Percentiles rank a stretch among this genome's conserved stretches.
These are phyloP conservation scores for Tylopilus subfusipes DNA, from an alignment of 768 basidiomycete species.

Conservation along the genomic window DNA sequence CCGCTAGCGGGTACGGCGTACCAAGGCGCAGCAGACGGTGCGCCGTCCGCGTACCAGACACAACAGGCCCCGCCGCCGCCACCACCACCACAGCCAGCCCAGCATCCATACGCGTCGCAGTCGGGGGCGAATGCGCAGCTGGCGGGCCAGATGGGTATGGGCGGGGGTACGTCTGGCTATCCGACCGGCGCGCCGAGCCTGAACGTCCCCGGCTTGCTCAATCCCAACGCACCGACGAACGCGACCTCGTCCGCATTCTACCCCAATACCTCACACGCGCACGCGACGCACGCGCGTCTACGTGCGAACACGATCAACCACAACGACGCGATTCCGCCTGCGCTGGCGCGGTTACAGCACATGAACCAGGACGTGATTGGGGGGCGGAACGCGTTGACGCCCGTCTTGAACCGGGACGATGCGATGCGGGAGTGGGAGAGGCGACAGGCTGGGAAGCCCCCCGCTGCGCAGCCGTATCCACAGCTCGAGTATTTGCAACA, in stretches of 20 bases:
- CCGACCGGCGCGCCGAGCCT: slow-evolving; percentile 14
- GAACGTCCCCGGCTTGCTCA: slow-evolving; percentile 29
- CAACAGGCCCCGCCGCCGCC: slow-evolving; percentile 30
- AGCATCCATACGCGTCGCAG: slow-evolving; percentile 28
- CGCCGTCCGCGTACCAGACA: slow-evolving; percentile 18
- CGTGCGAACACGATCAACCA: slow-evolving; percentile 91
- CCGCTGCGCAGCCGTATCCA: slow-evolving; percentile 76
- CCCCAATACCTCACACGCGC: slow-evolving; percentile 34
- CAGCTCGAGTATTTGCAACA: slow-evolving; percentile 91
- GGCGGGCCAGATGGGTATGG: slow-evolving; percentile 15
- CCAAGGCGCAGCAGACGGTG: slow-evolving; percentile 18
- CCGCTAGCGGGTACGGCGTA: slow-evolving; percentile 18
- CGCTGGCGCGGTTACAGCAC: slow-evolving; percentile 82
- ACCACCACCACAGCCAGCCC: slow-evolving; percentile 15
- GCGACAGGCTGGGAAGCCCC: slow-evolving; percentile 69
- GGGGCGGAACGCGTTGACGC: slow-evolving; percentile 77
- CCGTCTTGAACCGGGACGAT: slow-evolving; percentile 92
- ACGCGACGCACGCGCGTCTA: slow-evolving; percentile 53
- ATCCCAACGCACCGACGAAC: slow-evolving; percentile 43
- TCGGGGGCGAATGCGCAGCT: slow-evolving; percentile 20
- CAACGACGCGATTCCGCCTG: slow-evolving; percentile 87
- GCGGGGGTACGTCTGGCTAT: slow-evolving; percentile 18
- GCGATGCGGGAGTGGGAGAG: slow-evolving; percentile 96
- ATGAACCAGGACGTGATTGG: slow-evolving; percentile 82
- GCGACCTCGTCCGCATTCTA: slow-evolving; percentile 62